These are phyloP conservation scores for Cinnamomum micranthum DNA, from an alignment of 164 flowering plant genomes.

Conservation along the genomic window DNA sequence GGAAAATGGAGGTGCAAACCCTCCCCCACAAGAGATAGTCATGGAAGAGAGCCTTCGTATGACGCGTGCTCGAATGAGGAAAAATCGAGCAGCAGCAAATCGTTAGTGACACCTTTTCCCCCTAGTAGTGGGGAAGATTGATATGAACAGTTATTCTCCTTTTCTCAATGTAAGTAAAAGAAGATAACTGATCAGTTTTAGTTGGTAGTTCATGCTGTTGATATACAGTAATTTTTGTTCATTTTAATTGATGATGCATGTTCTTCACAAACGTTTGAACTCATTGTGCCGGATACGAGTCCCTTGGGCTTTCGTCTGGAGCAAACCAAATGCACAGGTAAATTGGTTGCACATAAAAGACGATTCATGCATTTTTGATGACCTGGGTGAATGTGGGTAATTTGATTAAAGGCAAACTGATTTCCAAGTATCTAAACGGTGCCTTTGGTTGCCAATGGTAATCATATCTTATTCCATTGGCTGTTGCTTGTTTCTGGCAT, in stretches of 20 bases:
- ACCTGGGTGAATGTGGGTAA: no score
- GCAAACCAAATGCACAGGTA: no score
- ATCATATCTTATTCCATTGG: no score
- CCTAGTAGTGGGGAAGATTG: conserved; percentile 5
- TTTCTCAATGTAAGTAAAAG: conserved; percentile 6
- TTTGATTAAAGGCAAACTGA: no score
- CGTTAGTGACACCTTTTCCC: background rate
- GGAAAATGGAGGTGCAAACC: conserved; percentile 29
- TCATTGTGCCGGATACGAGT: no score
- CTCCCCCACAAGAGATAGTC: conserved; percentile 38
- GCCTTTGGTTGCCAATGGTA: no score
- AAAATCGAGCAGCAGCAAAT: conserved; percentile 25
- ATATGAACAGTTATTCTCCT: conserved; percentile 1
- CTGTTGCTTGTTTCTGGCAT: no score
- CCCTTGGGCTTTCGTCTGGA: no score
- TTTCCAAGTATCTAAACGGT: no score
- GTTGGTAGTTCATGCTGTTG: conserved; percentile 3
- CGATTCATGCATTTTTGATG: no score
- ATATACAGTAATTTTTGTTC: background rate
- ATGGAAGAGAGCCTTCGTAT: conserved; percentile 59
- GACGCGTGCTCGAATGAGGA: conserved; percentile 64
- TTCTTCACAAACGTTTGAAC: background rate
- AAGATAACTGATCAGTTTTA: background rate
- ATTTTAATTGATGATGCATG: background rate
- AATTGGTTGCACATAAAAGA: no score